Evolutionary conservation across 345 rosid genomes (phyloP), one percentile per base, ranked within the genome.

Genomic region (Acer campestre): DNA sequence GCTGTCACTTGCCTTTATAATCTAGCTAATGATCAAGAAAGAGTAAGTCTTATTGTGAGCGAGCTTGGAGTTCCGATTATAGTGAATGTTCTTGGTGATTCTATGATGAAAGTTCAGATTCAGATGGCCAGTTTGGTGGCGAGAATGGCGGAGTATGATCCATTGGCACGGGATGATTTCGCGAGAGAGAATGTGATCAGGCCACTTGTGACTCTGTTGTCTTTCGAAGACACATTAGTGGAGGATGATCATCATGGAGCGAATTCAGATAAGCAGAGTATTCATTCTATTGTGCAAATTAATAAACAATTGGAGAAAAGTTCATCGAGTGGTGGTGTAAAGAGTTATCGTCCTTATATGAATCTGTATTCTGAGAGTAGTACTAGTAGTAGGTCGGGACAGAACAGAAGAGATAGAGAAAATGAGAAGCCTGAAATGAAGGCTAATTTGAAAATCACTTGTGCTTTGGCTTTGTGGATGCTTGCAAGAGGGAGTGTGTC

Each of bases 381-480:
- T 58, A 87, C 90, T 49, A 67, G 83, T 76, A 75, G 83, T 76
- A 79, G 80, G 66, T 78, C 64, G 1, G 86, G 89, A 49, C 83
- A 77, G 65, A 73, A 72, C n/a, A 86, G 88, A 85, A 90, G 79
- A 42, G 98, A 89, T 23, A 88, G 97, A 82, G 98, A 92, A 73
- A 90, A 84, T 73, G 97, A 88, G 90, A 84, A 42, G 10, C 90
- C 87, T 0, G 95, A 91, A 73, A 84, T 90, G 63, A 93, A 88
- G 82, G 83, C 68, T 46, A 79, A 80, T 86, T 82, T 95, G 85
- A 94, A 93, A 78, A 85, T 87, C 18, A 84, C 77, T 72, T 86
- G 95, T 20, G 91, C 94, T 0, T 86, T 87, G 84, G 99, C 99
- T 29, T 35, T 93, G 59, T 93, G 93, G 98, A 93, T 87, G 97